Evolutionary conservation across 2,329 filamentous ascomycete genomes (phyloP).

Genomic region (Magnaporthiopsis incrustans): DNA sequence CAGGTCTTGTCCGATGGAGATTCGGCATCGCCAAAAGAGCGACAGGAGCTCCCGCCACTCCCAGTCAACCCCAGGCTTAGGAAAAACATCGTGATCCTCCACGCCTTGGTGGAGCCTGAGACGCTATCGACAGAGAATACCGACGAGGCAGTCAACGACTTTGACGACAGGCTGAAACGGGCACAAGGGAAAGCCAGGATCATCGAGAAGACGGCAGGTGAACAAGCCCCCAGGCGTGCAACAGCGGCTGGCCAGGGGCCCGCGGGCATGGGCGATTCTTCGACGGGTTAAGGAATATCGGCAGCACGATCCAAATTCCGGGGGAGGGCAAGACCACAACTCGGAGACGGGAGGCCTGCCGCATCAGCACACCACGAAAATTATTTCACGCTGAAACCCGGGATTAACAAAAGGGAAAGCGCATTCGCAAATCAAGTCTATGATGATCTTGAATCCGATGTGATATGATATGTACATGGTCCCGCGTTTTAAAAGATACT

Average conservation of each 20-base stretch:
- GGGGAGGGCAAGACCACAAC: too few relatives aligned
- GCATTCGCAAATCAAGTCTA: slow-evolving; percentile 9
- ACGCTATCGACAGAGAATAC: slow-evolving; percentile 74
- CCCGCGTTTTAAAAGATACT: slow-evolving; percentile 9
- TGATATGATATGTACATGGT: slow-evolving; percentile 20
- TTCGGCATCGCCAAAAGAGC: not conserved
- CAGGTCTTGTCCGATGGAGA: too few relatives aligned
- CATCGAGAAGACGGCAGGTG: slow-evolving; percentile 61
- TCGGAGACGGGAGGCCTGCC: too few relatives aligned
- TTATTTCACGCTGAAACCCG: not conserved
- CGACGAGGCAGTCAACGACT: slow-evolving; percentile 83
- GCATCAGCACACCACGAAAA: too few relatives aligned
- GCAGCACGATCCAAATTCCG: not conserved
- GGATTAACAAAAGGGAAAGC: not conserved
- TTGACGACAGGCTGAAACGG: slow-evolving; percentile 80
- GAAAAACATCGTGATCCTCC: slow-evolving; percentile 69
- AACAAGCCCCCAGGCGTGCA: slow-evolving; percentile 15
- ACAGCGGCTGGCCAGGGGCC: not conserved
- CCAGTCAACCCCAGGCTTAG: slow-evolving; percentile 56
- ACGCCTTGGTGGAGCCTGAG: slow-evolving; percentile 69
- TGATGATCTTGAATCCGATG: slow-evolving; percentile 11
- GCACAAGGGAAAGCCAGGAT: slow-evolving; percentile 80
- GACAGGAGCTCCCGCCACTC: slow-evolving; percentile 30
- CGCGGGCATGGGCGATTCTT: not conserved
- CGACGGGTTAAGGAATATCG: not conserved